Conservation (phyloP, 345 rosid genomes). For the Acer negundo region DNA sequence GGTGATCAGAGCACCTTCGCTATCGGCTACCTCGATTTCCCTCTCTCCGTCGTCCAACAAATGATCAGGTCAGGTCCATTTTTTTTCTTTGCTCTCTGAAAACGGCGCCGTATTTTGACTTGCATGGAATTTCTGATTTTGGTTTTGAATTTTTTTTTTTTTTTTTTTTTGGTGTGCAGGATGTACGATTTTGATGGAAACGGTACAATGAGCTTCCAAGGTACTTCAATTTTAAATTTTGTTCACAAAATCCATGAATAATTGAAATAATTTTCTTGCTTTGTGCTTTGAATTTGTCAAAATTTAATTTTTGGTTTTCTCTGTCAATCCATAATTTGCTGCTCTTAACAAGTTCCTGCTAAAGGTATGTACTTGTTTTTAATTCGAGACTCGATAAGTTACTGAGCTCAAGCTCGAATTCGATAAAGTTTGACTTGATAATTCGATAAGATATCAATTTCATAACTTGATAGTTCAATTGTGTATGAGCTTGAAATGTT, state of each 20-base stretch:
- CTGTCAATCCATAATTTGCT: constrained; percentile 46
- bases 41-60: constrained; percentile 63
- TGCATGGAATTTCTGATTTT: not conserved
- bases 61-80: constrained; percentile 55
- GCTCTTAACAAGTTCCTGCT: constrained; percentile 68
- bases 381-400: not conserved
- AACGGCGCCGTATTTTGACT: not conserved
- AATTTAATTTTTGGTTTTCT: not conserved
- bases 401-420: not conserved
- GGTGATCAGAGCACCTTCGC: constrained; percentile 52
- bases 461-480: too few relatives aligned
- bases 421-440: not conserved
- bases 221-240: constrained; percentile 24
- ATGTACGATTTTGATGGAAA: constrained; percentile 72
- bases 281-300: not conserved
- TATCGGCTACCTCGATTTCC: constrained; percentile 58
- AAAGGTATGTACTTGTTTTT: constrained; percentile 44
- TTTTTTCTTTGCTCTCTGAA: not conserved
- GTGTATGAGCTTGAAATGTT: too few relatives aligned
- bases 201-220: constrained; percentile 71
- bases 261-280: not conserved
- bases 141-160: not conserved
- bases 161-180: constrained; percentile 34
- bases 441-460: not conserved
- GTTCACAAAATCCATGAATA: not conserved